phyloP scores from a whole-genome alignment of 2,329 filamentous ascomycete species.

The Cryphonectria parasitica region DNA sequence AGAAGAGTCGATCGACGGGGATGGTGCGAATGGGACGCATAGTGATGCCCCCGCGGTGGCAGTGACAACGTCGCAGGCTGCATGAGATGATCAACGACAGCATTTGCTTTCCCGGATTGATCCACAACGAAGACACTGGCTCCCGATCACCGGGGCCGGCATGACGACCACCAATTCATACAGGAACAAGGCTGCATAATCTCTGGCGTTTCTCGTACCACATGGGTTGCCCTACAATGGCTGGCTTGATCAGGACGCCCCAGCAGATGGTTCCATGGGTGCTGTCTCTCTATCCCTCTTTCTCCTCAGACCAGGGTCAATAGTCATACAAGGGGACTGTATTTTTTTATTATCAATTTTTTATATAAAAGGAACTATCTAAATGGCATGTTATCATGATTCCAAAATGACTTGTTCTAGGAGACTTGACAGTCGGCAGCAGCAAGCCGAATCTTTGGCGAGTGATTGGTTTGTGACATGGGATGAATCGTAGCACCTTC shows the following conservation, averaged over 20 bases:
- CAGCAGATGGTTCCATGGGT: background rate
- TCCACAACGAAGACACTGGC: conserved; percentile 1
- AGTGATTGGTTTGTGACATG: background rate
- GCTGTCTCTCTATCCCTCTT: background rate
- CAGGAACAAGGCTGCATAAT: conserved; percentile 20
- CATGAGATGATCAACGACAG: conserved; percentile 1
- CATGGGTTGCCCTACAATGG: background rate
- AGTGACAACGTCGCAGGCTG: conserved; percentile 4
- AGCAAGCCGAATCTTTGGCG: background rate
- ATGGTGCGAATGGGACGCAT: conserved; percentile 6
- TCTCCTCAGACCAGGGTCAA: background rate
- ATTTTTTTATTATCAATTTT: background rate
- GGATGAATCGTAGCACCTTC: conserved; percentile 23
- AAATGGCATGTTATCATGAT: background rate
- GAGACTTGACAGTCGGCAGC: background rate
- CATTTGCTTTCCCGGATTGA: background rate
- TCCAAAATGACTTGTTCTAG: background rate
- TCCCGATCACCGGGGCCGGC: no score
- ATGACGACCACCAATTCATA: conserved; percentile 10
- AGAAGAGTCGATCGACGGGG: background rate
- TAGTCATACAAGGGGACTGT: background rate
- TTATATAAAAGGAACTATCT: background rate
- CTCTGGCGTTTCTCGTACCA: conserved; percentile 21
- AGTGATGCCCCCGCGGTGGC: conserved; percentile 13
- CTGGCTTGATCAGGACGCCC: background rate